These are phyloP conservation scores for Puccinia triticina DNA, from an alignment of 1,284 basidiomycete species.

Conservation along the genomic window DNA sequence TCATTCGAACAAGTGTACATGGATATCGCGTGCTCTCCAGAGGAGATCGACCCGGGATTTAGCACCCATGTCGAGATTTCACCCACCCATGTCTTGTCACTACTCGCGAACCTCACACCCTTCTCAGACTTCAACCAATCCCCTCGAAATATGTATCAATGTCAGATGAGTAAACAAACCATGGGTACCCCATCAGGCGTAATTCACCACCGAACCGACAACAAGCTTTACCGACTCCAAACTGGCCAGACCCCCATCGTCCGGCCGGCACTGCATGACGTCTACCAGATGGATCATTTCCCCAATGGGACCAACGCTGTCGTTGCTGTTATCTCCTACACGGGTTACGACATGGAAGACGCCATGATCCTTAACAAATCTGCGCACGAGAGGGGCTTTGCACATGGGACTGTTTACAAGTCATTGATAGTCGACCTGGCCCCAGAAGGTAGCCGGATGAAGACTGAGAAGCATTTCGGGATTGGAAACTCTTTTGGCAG, in stretches of 20 bases:
- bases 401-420: slow-evolving; percentile 96
- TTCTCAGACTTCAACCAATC: slow-evolving; percentile 90
- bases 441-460: slow-evolving; percentile 49
- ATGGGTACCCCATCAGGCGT: slow-evolving; percentile 98
- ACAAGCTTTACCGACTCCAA: slow-evolving; percentile 96
- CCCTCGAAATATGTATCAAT: slow-evolving; percentile 67
- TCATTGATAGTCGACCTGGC: slow-evolving; percentile 88
- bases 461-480: slow-evolving; percentile 75
- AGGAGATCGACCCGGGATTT: slow-evolving; percentile 80
- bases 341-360: slow-evolving; percentile 99
- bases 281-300: slow-evolving; percentile 98
- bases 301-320: slow-evolving; percentile 98
- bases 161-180: slow-evolving; percentile 98
- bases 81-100: slow-evolving; percentile 91
- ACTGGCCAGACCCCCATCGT: slow-evolving; percentile 94
- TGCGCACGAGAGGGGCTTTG: slow-evolving; percentile 95
- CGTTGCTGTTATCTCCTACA: slow-evolving; percentile 99
- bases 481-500: slow-evolving; percentile 74
- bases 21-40: slow-evolving; percentile 90
- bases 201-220: slow-evolving; percentile 88
- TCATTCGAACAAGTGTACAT: slow-evolving; percentile 99
- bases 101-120: slow-evolving; percentile 69
- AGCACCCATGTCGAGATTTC: slow-evolving; percentile 87
- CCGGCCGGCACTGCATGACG: slow-evolving; percentile 85
- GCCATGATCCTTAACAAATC: slow-evolving; percentile 99